Base-by-base conservation (phyloP, 2,329 filamentous ascomycete species). In the Lachnellula hyalina region DNA sequence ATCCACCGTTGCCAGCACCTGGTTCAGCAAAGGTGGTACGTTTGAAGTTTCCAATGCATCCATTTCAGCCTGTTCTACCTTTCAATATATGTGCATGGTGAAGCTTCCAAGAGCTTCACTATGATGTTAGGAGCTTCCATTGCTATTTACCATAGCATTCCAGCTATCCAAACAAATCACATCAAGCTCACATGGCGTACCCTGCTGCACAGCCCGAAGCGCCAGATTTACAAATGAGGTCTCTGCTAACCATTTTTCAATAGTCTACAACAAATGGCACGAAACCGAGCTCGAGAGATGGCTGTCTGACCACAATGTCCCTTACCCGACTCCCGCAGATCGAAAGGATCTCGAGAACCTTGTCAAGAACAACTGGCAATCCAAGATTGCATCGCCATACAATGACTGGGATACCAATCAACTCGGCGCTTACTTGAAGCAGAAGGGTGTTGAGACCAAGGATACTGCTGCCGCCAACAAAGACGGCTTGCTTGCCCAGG, bases 251-350 rank as follows among this genome's bases (percentile, higher is more conserved):
- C 53, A 57, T 61, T 68, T 57, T 60, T 59, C 56, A 56, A 48
- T 68, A 96, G 93, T 87, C 15, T 97, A 97, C 80, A 96, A 97
- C 76, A 96, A 94, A 72, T 99, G 94, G 94, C 93, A 97, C 67
- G 87, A 97, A 78, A 96, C 90, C 21, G 94, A 99, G 79, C 84
- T 99, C 32, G 93, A 99, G 77, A 84, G 92, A 67, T 99, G 94
- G 94, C 84, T 99, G 49, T 89, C 89, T 32, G 94, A 99, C 70
- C 82, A 97, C 75, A 84, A 92, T 71, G 80, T 99, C 55, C 90
- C 93, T 9, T 91, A 96, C 71, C 91, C 94, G n/a, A 86, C 84
- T 11, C 84, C 92, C 11, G 85, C 93, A 48, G 91, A 96, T 73
- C 90, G 94, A 68, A 96, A 94, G 74, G 90, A 96, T 63, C 85